Conservation (phyloP, 1,284 basidiomycete genomes). For the Caloboletus firmus region DNA sequence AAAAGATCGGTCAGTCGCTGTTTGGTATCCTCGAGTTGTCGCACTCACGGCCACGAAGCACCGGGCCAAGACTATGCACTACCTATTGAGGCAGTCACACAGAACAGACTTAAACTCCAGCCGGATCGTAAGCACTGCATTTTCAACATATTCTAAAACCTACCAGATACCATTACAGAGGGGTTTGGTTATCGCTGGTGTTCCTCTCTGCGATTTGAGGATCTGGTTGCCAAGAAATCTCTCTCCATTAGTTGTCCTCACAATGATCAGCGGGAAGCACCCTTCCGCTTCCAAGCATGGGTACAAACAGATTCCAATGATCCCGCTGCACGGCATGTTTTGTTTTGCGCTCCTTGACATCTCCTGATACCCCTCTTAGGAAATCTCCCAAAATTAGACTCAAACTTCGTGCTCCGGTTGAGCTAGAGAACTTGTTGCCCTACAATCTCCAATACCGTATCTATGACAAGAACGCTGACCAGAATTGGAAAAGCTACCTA, state of each 20-base stretch:
- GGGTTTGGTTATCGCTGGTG: slow-evolving; percentile 97
- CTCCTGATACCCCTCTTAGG: slow-evolving; percentile 41
- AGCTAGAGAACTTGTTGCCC: slow-evolving; percentile 95
- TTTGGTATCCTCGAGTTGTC: background rate
- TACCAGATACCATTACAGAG: slow-evolving; percentile 47
- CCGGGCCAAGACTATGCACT: slow-evolving; percentile 90
- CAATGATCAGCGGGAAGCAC: slow-evolving; percentile 78
- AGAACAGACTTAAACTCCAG: slow-evolving; percentile 82
- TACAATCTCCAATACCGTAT: slow-evolving; percentile 96
- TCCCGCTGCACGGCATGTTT: slow-evolving; percentile 52
- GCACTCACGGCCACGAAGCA: slow-evolving; percentile 38
- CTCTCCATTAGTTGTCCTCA: slow-evolving; percentile 89
- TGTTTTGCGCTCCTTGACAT: background rate
- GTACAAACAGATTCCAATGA: slow-evolving; percentile 80
- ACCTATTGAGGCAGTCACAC: slow-evolving; percentile 89
- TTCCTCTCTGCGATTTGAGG: slow-evolving; percentile 87
- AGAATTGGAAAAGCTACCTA: slow-evolving; percentile 91
- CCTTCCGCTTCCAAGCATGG: slow-evolving; percentile 96
- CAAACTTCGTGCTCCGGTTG: slow-evolving; percentile 90
- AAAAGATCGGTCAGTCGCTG: slow-evolving; percentile 73
- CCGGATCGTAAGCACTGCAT: slow-evolving; percentile 76
- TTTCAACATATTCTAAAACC: slow-evolving; percentile 6
- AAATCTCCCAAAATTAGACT: slow-evolving; percentile 85
- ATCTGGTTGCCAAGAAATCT: slow-evolving; percentile 76
- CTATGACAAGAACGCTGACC: slow-evolving; percentile 93